Evolutionary conservation across 2,329 filamentous ascomycete genomes (phyloP), one percentile per base, ranked within the genome.

Genomic region (Penicillium brevicompactum): DNA sequence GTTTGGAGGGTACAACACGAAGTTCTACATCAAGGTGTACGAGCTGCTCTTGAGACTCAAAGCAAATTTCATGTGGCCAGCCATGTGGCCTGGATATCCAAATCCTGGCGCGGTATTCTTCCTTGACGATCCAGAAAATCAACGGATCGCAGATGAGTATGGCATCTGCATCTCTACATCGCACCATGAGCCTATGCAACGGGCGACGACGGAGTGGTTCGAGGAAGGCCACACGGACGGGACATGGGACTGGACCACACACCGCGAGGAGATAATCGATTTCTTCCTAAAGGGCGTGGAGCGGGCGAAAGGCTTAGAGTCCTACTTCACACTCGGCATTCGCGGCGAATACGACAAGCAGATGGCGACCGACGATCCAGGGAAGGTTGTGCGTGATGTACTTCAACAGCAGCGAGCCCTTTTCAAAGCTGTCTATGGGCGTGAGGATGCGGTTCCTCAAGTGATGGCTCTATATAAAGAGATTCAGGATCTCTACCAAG

Each of bases 381-480:
- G 58, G 9, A 56, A 47, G 10, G 58, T 60, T 2, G 41, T 60
- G 3, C 49, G 55, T 11, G 58, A 60, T 24, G 85, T 90, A 2
- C 64, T 76, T 3, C 80, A 83, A 31, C 87, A 90, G 67, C 79
- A 83, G 47, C 67, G 80, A 9, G 86, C 87, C 54, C 76, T 88
- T 42, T 76, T 75, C 18, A 77, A 82, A 2, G 82, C 87, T 0
- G 80, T 87, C 42, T 81, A 77, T 5, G 73, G 78, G 3, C 71
- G 70, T 1, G 71, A 82, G 44, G 76, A 82, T 37, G 74, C 79
- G 1, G 81, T 87, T 0, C 87, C 87, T 5, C 87, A 90, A 70
- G 80, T 87, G 73, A 90, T 87, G 87, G 89, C 86, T 63, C 73
- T 90, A 57, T 91, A 90, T 73, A 90, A 89, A 67, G 87, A 91